Percentiles rank a stretch among this genome's conserved stretches.
phyloP scores from a whole-genome alignment of 306 rosid species.

The Quercus parvula region DNA sequence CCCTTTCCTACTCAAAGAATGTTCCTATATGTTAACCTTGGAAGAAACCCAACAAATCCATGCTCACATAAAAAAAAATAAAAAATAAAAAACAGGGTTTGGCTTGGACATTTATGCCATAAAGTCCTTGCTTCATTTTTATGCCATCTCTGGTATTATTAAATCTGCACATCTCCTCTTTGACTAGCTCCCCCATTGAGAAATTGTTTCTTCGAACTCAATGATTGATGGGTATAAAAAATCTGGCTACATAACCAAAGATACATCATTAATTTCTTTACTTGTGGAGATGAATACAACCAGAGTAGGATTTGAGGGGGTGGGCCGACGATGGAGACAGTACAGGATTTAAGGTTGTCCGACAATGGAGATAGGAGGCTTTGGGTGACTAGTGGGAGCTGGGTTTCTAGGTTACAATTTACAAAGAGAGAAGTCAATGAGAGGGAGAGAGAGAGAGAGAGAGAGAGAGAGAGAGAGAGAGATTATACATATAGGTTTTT shows the following conservation, averaged over 20 bases:
- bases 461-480: too few species aligned
- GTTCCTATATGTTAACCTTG: constrained; percentile 42
- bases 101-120: constrained; percentile 48
- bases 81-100: constrained; percentile 46
- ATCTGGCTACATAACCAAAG: constrained; percentile 18
- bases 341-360: too few species aligned
- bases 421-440: too few species aligned
- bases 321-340: too few species aligned
- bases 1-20: constrained; percentile 73
- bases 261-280: too few species aligned
- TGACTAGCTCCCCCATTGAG: constrained; percentile 35
- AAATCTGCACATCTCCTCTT: constrained; percentile 36
- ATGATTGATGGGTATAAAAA: constrained; percentile 41
- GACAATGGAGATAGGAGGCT: too few species aligned
- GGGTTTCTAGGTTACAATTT: too few species aligned
- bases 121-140: constrained; percentile 53
- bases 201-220: constrained; percentile 56
- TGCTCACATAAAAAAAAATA: constrained; percentile 21
- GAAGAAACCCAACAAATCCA: constrained; percentile 57
- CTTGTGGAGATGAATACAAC: too few species aligned
- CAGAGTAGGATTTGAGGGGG: too few species aligned
- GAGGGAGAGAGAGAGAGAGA: too few species aligned
- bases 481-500: too few species aligned
- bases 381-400: too few species aligned
- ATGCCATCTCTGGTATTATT: constrained; percentile 38